These are phyloP conservation scores for Populus hybrid DNA, from an alignment of 441 rosid genomes.

Conservation along the genomic window DNA sequence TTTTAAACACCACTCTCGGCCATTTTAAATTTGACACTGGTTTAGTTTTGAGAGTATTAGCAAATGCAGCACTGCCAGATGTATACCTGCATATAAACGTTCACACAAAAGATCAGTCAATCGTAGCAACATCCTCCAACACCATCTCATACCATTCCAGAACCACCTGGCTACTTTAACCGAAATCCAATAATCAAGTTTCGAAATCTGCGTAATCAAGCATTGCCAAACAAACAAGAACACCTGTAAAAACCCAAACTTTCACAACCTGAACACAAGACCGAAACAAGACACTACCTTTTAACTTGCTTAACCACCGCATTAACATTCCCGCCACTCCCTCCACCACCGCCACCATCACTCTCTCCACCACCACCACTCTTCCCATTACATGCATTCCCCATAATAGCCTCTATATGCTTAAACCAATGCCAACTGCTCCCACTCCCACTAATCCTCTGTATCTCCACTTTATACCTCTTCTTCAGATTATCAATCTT, in stretches of 20 bases:
- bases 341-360: slow-evolving; percentile 12
- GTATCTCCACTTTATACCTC: slow-evolving; percentile 75
- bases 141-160: neutral
- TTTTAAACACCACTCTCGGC: slow-evolving; percentile 81
- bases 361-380: slow-evolving; percentile 16
- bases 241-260: neutral
- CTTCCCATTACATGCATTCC: slow-evolving; percentile 47
- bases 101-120: neutral
- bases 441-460: slow-evolving; percentile 57
- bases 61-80: slow-evolving; percentile 16
- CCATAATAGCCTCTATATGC: slow-evolving; percentile 84
- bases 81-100: slow-evolving; percentile 22
- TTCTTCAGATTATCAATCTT: slow-evolving; percentile 90
- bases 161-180: neutral
- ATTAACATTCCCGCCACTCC: slow-evolving; percentile 18
- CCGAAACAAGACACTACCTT: slow-evolving; percentile 36
- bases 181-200: neutral
- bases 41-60: slow-evolving; percentile 40
- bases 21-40: slow-evolving; percentile 53
- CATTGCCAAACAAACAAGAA: neutral
- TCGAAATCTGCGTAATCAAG: neutral
- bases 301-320: slow-evolving; percentile 42
- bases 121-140: neutral
- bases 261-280: neutral
- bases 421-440: slow-evolving; percentile 97